phyloP scores from a whole-genome alignment of 78 protist genomes.

The slime mould (Dictyostelium discoideum) region DNA sequence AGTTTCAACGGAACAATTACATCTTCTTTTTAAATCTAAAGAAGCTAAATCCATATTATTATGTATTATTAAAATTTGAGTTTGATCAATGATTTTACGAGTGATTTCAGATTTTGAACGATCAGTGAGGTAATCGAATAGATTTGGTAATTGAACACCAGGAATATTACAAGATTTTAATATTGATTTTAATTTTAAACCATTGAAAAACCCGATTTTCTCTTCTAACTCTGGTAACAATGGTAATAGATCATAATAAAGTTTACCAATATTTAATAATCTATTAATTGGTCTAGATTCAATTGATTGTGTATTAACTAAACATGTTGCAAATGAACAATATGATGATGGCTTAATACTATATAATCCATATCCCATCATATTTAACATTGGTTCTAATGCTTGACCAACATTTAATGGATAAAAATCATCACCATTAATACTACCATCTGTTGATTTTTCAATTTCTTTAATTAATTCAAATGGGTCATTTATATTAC shows the following conservation, averaged over 20 bases:
- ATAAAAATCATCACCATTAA: slow-evolving; percentile 35
- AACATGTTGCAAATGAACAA: slow-evolving; percentile 70
- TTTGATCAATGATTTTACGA: slow-evolving; percentile 44
- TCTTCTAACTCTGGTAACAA: slow-evolving; percentile 47
- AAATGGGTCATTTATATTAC: slow-evolving; percentile 55
- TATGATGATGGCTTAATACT: slow-evolving; percentile 66
- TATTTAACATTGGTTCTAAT: slow-evolving; percentile 69
- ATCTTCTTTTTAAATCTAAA: slow-evolving; percentile 68
- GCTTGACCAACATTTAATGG: slow-evolving; percentile 45
- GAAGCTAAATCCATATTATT: slow-evolving; percentile 75
- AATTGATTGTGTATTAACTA: slow-evolving; percentile 27
- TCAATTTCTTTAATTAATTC: slow-evolving; percentile 73
- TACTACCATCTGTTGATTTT: slow-evolving; percentile 15
- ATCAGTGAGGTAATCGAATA: slow-evolving; percentile 73
- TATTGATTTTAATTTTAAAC: slow-evolving; percentile 47
- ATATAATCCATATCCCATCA: slow-evolving; percentile 76
- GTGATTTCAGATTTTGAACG: slow-evolving; percentile 56
- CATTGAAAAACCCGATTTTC: slow-evolving; percentile 72
- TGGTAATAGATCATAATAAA: slow-evolving; percentile 40
- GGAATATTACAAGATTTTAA: slow-evolving; percentile 6
- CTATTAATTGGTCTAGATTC: slow-evolving; percentile 61
- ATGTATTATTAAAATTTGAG: slow-evolving; percentile 70
- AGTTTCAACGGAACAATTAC: slow-evolving; percentile 66
- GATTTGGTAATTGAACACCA: slow-evolving; percentile 55
- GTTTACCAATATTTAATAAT: slow-evolving; percentile 38